A percentile compares a stretch with the other conserved stretches of the same genome.
These are phyloP conservation scores for Colletotrichum godetiae DNA, from an alignment of 2,329 filamentous ascomycete species.

Conservation along the genomic window DNA sequence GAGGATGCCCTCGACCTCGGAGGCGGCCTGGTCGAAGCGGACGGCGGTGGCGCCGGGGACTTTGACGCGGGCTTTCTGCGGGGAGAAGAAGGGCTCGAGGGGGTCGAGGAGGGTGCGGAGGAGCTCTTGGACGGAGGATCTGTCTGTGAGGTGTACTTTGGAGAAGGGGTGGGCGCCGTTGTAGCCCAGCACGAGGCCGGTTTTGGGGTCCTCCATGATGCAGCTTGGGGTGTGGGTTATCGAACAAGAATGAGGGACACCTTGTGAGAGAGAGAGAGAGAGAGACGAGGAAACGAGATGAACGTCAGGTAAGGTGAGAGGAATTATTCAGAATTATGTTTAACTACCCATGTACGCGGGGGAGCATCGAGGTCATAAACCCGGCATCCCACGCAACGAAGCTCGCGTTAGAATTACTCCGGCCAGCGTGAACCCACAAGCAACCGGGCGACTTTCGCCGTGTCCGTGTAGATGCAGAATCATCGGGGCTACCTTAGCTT, in stretches of 20 bases:
- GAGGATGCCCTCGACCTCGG: conserved; percentile 81
- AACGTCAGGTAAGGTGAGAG: background rate
- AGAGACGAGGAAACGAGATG: background rate
- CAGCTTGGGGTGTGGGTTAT: background rate
- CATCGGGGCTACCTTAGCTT: background rate
- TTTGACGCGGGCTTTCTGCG: conserved; percentile 71
- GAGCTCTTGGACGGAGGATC: conserved; percentile 69
- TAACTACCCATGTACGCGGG: background rate
- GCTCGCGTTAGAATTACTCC: conserved; percentile 30
- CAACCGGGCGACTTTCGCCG: background rate
- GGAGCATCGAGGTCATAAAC: background rate
- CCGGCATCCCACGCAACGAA: conserved; percentile 10
- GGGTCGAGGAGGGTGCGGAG: conserved; percentile 75
- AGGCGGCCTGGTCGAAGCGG: conserved; percentile 80
- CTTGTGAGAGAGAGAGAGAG: background rate
- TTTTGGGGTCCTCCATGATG: conserved; percentile 31
- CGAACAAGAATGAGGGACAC: background rate
- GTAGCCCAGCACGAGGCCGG: conserved; percentile 59
- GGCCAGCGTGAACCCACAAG: conserved; percentile 7
- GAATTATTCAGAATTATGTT: background rate
- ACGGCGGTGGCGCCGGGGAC: conserved; percentile 78
- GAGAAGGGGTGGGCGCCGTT: conserved; percentile 66
- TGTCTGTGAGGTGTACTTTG: conserved; percentile 60
- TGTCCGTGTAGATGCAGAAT: background rate
- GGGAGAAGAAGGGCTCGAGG: conserved; percentile 78